Evolutionary conservation across 1,139 yeast genomes (phyloP).

Genomic region (Meyerozyma elateridarum): DNA sequence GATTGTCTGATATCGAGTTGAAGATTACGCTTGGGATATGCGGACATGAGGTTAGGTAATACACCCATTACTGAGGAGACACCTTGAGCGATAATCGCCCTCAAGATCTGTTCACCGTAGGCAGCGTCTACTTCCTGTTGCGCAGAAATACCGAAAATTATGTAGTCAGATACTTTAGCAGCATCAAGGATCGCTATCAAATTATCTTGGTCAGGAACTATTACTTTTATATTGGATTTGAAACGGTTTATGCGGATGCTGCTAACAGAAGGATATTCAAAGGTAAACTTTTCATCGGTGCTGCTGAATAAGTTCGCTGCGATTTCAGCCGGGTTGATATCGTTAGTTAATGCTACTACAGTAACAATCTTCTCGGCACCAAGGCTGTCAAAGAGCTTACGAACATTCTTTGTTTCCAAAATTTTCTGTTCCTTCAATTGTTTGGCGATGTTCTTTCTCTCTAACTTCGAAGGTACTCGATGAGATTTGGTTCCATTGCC

Average conservation of each 20-base stretch:
- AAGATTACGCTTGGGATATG: constrained; percentile 69
- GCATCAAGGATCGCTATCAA: constrained; percentile 75
- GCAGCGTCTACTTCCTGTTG: constrained; percentile 70
- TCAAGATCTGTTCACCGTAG: constrained; percentile 82
- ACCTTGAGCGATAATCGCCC: constrained; percentile 91
- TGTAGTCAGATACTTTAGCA: constrained; percentile 84
- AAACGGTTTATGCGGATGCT: constrained; percentile 56
- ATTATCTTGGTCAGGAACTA: constrained; percentile 67
- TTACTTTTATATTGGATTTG: constrained; percentile 68
- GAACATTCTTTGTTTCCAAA: constrained; percentile 31
- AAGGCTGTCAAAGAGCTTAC: constrained; percentile 63
- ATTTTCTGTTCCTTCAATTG: constrained; percentile 78
- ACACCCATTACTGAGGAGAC: constrained; percentile 79
- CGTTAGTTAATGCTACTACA: constrained; percentile 72
- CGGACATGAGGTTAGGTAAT: constrained; percentile 63
- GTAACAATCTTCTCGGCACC: constrained; percentile 85
- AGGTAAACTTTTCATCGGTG: constrained; percentile 26
- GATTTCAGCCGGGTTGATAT: constrained; percentile 56
- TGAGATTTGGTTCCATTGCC: constrained; percentile 24
- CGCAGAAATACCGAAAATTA: constrained; percentile 82
- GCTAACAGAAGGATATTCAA: constrained; percentile 44
- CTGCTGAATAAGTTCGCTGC: constrained; percentile 46
- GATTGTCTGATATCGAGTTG: constrained; percentile 79
- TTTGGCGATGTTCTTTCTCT: constrained; percentile 72
- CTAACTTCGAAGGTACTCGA: constrained; percentile 55